Evolutionary conservation across 1,284 basidiomycete species (phyloP).

Genomic region (Jaminaea rosea): DNA sequence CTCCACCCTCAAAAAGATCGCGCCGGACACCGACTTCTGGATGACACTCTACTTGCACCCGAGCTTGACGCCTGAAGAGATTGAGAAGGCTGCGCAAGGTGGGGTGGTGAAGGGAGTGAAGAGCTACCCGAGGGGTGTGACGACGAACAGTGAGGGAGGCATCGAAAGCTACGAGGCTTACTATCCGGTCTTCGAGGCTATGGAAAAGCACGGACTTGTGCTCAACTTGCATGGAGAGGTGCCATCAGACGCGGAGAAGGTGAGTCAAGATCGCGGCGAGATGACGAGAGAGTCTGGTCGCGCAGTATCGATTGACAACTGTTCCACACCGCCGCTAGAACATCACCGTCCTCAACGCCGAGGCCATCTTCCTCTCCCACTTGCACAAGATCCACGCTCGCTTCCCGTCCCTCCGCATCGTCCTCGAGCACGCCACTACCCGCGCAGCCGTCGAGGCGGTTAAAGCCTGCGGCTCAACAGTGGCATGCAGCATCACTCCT

Average conservation of each 20-base stretch:
- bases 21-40: slow-evolving; percentile 72
- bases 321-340: slow-evolving; percentile 54
- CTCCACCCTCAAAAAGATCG: slow-evolving; percentile 63
- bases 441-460: slow-evolving; percentile 78
- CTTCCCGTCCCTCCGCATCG: slow-evolving; percentile 90
- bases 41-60: slow-evolving; percentile 94
- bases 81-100: slow-evolving; percentile 60
- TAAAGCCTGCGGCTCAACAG: slow-evolving; percentile 55
- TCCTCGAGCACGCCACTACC: slow-evolving; percentile 98
- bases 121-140: slow-evolving; percentile 93
- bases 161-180: slow-evolving; percentile 94
- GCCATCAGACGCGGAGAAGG: slow-evolving; percentile 73
- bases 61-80: slow-evolving; percentile 80
- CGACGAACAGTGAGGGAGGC: slow-evolving; percentile 91
- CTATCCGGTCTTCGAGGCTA: slow-evolving; percentile 86
- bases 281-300: too few species aligned
- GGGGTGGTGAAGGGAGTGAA: slow-evolving; percentile 63
- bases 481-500: slow-evolving; percentile 93
- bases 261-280: slow-evolving; percentile 47
- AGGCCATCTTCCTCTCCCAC: slow-evolving; percentile 80
- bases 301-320: not conserved
- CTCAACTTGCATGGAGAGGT: slow-evolving; percentile 96
- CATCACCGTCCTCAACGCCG: slow-evolving; percentile 87
- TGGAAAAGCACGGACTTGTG: slow-evolving; percentile 88
- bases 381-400: slow-evolving; percentile 68